Evolutionary conservation across 139 green algal species (phyloP).

Genomic region (Chlamydomonas asymmetrica): DNA sequence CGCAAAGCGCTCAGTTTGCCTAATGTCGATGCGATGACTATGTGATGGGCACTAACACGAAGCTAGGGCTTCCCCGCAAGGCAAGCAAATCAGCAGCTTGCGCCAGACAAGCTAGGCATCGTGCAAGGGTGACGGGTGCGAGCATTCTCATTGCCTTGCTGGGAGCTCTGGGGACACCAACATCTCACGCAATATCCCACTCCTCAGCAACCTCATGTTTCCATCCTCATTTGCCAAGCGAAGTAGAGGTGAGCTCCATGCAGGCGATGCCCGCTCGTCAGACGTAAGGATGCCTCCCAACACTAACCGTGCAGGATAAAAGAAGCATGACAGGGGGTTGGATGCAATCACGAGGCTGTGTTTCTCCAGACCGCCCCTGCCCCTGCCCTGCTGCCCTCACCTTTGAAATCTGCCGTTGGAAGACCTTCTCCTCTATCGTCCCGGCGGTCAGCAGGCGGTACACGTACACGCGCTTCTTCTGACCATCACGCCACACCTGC

Average conservation of each 20-base stretch:
- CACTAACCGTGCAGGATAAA: not conserved
- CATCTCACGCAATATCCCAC: too few relatives aligned
- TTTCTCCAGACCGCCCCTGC: not conserved
- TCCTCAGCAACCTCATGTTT: too few relatives aligned
- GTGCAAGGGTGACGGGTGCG: not conserved
- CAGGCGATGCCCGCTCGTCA: not conserved
- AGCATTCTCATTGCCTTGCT: not conserved
- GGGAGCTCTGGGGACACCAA: not conserved
- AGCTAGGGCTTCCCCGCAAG: too few relatives aligned
- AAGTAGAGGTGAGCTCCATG: too few relatives aligned
- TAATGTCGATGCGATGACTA: too few relatives aligned
- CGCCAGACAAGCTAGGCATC: slow-evolving; percentile 22
- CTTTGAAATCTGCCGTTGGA: slow-evolving; percentile 88
- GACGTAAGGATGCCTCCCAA: not conserved
- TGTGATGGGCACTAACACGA: too few relatives aligned
- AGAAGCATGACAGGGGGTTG: not conserved
- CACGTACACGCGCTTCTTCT: slow-evolving; percentile 95
- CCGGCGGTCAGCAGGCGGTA: slow-evolving; percentile 96
- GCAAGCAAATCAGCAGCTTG: too few relatives aligned
- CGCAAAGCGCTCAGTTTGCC: too few relatives aligned
- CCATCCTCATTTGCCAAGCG: too few relatives aligned
- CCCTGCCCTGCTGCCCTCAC: slow-evolving; percentile 54
- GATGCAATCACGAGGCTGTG: slow-evolving; percentile 1
- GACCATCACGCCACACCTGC: slow-evolving; percentile 96
- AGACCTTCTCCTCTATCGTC: slow-evolving; percentile 98